phyloP scores from a whole-genome alignment of 2,329 filamentous ascomycete genomes.

The Orbilia javanica region DNA sequence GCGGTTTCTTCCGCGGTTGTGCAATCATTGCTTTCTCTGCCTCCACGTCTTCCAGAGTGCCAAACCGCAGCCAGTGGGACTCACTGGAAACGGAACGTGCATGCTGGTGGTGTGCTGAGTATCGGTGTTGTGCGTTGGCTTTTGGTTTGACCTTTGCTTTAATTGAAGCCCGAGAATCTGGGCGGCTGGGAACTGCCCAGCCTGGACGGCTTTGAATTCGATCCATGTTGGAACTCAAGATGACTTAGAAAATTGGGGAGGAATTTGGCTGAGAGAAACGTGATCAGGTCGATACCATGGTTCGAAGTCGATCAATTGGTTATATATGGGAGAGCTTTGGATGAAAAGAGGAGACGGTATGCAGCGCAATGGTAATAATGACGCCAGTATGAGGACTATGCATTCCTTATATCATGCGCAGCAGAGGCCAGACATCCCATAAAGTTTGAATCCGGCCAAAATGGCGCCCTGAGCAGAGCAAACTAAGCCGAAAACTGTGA shows the following conservation, averaged over 20 bases:
- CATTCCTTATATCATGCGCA: slow-evolving; percentile 41
- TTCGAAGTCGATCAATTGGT: slow-evolving; percentile 46
- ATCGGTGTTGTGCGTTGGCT: slow-evolving; percentile 25
- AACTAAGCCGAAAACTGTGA: slow-evolving; percentile 42
- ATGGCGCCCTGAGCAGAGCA: slow-evolving; percentile 30
- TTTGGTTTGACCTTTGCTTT: slow-evolving; percentile 39
- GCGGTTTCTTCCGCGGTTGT: slow-evolving; percentile 19
- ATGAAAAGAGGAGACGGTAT: slow-evolving; percentile 28
- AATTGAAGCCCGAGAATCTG: slow-evolving; percentile 35
- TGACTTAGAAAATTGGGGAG: background rate
- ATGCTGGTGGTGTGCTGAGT: slow-evolving; percentile 43
- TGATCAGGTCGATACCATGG: slow-evolving; percentile 31
- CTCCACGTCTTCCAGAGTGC: slow-evolving; percentile 39
- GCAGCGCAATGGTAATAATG: slow-evolving; percentile 27
- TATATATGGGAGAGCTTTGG: slow-evolving; percentile 18
- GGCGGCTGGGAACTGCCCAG: slow-evolving; percentile 42
- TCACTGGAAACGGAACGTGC: slow-evolving; percentile 51
- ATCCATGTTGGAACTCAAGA: slow-evolving; percentile 17
- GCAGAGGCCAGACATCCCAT: slow-evolving; percentile 32
- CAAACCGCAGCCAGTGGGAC: slow-evolving; percentile 56
- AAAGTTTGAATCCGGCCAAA: slow-evolving; percentile 37
- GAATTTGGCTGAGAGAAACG: slow-evolving; percentile 22
- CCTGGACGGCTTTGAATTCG: slow-evolving; percentile 26
- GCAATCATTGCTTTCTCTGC: slow-evolving; percentile 1
- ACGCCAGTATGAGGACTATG: slow-evolving; percentile 39